Evolutionary conservation across 306 rosid genomes (phyloP), one percentile per base, ranked within the genome.

Genomic region (Astragalus membranaceus): DNA sequence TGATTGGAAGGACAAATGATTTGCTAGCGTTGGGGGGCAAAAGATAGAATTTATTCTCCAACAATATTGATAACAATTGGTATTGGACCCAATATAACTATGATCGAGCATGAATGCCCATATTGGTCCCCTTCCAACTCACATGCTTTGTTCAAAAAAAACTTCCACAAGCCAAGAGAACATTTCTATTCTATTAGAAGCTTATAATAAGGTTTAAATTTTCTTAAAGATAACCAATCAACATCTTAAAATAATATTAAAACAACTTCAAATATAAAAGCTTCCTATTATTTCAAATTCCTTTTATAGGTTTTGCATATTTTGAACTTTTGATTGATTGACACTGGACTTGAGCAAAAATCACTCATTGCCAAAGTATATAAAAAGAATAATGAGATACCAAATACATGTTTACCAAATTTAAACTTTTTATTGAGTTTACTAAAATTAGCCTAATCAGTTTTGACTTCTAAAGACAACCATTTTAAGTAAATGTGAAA

Each of bases 61-160:
- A 80, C 60, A 80, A 80, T 60, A 44, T 35, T 64, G 83, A 77
- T 57, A 50, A 60, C 43, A 69, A 64, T 64, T 79, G 78, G 73
- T 35, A 64, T 62, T 77, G 84, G 79, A 79, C 74, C 83, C 78
- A 61, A 41, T 61, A 53, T 37, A 76, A 70, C 76, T 62, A 67
- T 51, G 78, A 65, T 73, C 73, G 7, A 64, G 83, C 41, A 70
- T 85, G 83, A 76, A 72, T 70, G 75, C 78, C 82, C 84, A 75
- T 74, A 55, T 80, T 80, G 85, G 83, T 83, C 80, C 87, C 84
- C 82, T 78, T 68, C 3, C 64, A 68, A 63, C 72, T 76, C 84
- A 79, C 84, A 79, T 83, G 87, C 73, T 77, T 13, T 79, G 84
- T 50, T 55, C 33, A 66, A 56, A 75, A 77, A 68, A 75, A 77